These are phyloP conservation scores for Spergularia azorica DNA, from an alignment of 179 eudicot genomes.

Conservation along the genomic window DNA sequence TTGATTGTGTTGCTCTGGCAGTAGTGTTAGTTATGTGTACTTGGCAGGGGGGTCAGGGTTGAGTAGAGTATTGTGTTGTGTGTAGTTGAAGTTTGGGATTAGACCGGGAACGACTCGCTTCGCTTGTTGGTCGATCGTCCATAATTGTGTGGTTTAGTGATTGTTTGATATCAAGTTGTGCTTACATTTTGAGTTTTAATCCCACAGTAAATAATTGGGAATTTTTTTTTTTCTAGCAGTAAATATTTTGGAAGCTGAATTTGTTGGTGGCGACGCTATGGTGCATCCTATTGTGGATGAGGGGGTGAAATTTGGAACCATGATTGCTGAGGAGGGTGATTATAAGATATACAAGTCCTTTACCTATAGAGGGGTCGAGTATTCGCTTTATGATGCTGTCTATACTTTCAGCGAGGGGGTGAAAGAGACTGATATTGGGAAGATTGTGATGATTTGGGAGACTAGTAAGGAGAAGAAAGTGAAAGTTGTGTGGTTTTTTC, in stretches of 20 bases:
- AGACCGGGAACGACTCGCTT: neutral
- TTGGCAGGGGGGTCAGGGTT: neutral
- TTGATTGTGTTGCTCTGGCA: neutral
- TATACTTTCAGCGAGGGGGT: constrained; percentile 20
- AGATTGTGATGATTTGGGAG: constrained; percentile 31
- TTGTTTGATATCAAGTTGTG: neutral
- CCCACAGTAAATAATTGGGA: no score
- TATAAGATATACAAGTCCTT: constrained; percentile 23
- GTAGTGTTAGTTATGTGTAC: neutral
- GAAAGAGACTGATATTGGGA: constrained; percentile 41
- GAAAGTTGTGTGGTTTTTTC: constrained; percentile 37
- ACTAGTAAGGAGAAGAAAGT: constrained; percentile 8
- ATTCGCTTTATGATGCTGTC: constrained; percentile 27
- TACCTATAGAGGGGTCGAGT: constrained; percentile 27
- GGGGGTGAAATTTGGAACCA: constrained; percentile 32
- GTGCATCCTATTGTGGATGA: neutral
- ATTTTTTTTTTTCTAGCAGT: neutral
- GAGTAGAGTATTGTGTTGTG: neutral
- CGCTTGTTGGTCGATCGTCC: neutral
- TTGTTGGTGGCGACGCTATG: neutral
- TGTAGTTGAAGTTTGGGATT: no score
- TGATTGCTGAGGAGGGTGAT: neutral
- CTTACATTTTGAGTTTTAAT: neutral
- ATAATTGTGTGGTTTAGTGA: neutral
- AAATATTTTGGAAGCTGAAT: neutral